Evolutionary conservation across 768 basidiomycete species (phyloP).

Genomic region (Collybia nuda): DNA sequence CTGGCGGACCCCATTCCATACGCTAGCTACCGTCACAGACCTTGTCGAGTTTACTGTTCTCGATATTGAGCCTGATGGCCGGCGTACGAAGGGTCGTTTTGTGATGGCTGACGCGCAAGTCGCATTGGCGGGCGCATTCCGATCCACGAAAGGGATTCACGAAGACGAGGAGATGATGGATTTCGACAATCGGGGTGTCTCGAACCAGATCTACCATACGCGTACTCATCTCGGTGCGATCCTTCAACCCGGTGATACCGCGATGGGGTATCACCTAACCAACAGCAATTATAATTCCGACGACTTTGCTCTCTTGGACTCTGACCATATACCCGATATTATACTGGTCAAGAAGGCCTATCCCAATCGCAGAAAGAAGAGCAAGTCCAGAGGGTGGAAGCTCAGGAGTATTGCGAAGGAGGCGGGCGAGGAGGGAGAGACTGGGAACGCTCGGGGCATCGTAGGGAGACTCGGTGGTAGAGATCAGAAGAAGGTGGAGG

Average conservation of each 20-base stretch:
- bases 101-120: slow-evolving; percentile 86
- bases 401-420: slow-evolving; percentile 92
- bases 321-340: slow-evolving; percentile 80
- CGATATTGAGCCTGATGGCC: slow-evolving; percentile 82
- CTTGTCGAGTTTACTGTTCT: slow-evolving; percentile 94
- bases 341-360: slow-evolving; percentile 95
- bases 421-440: slow-evolving; percentile 83
- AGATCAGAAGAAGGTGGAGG: slow-evolving; percentile 90
- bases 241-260: slow-evolving; percentile 94
- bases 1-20: slow-evolving; percentile 90
- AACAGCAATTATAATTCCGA: slow-evolving; percentile 93
- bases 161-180: slow-evolving; percentile 58
- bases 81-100: slow-evolving; percentile 69
- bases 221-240: slow-evolving; percentile 92
- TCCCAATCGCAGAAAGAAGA: slow-evolving; percentile 92
- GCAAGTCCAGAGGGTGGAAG: slow-evolving; percentile 80
- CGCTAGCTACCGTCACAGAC: slow-evolving; percentile 80
- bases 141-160: slow-evolving; percentile 37
- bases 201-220: slow-evolving; percentile 89
- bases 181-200: slow-evolving; percentile 37
- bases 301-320: slow-evolving; percentile 68
- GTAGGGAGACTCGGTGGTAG: slow-evolving; percentile 88
- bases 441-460: slow-evolving; percentile 76
- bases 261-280: slow-evolving; percentile 85
- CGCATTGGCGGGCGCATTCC: slow-evolving; percentile 78